Evolutionary conservation across 2,329 filamentous ascomycete species (phyloP).

Genomic region (Camptophora hylomeconis): DNA sequence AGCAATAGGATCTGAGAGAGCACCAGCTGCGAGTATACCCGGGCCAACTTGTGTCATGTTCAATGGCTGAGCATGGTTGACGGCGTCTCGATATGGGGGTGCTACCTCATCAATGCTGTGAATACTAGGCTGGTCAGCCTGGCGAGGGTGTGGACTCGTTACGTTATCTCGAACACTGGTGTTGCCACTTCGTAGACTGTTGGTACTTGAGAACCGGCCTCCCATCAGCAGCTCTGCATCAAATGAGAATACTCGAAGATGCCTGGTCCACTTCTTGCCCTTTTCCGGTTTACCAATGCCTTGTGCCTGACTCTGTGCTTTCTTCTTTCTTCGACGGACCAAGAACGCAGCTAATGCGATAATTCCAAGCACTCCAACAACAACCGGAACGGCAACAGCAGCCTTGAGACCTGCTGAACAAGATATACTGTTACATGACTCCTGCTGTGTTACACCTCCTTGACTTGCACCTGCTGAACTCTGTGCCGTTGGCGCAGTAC

Average conservation of each 20-base stretch:
- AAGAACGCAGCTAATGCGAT: slow-evolving; percentile 13
- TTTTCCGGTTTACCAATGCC: slow-evolving; percentile 8
- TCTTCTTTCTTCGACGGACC: slow-evolving; percentile 11
- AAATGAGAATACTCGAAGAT: slow-evolving; percentile 17
- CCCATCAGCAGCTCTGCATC: slow-evolving; percentile 17
- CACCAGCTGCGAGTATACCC: not conserved
- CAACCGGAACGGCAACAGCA: slow-evolving; percentile 15
- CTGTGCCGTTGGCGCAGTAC: too few species aligned
- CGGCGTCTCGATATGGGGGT: slow-evolving; percentile 16
- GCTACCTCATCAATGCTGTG: slow-evolving; percentile 17
- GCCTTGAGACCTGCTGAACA: slow-evolving; percentile 15
- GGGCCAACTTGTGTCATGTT: slow-evolving; percentile 1
- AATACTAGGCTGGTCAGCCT: slow-evolving; percentile 11
- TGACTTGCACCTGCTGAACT: too few species aligned
- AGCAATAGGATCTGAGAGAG: slow-evolving; percentile 9
- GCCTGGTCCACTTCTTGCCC: slow-evolving; percentile 16
- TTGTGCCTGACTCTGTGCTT: slow-evolving; percentile 3
- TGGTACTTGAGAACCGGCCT: slow-evolving; percentile 16
- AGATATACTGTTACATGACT: slow-evolving; percentile 14
- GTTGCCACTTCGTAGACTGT: slow-evolving; percentile 16
- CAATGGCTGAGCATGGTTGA: slow-evolving; percentile 5
- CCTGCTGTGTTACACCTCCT: too few species aligned
- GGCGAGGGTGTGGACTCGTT: slow-evolving; percentile 7
- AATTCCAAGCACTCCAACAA: slow-evolving; percentile 10
- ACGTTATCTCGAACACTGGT: slow-evolving; percentile 12